Conservation (phyloP, 2,329 filamentous ascomycete species). For the Drechslera avenae region DNA sequence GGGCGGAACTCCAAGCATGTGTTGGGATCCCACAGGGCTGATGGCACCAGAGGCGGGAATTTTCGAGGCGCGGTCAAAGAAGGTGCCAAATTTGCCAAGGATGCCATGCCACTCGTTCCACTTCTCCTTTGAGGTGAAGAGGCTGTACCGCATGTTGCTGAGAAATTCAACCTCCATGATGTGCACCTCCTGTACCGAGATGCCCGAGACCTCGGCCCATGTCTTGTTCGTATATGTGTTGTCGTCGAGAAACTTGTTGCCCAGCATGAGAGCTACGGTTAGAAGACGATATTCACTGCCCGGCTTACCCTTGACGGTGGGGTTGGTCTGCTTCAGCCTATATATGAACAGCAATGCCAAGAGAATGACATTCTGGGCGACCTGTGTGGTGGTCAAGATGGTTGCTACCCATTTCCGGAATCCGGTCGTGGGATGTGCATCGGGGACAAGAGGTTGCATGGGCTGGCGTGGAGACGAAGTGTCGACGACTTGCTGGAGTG, state of each 20-base stretch:
- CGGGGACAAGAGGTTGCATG: slow-evolving; percentile 64
- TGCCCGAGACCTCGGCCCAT: slow-evolving; percentile 96
- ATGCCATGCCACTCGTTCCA: slow-evolving; percentile 89
- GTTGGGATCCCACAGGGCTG: slow-evolving; percentile 40
- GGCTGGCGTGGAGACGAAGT: slow-evolving; percentile 51
- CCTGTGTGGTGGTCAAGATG: slow-evolving; percentile 90
- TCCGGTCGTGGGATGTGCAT: slow-evolving; percentile 76
- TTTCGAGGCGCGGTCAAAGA: slow-evolving; percentile 72
- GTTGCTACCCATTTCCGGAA: slow-evolving; percentile 95
- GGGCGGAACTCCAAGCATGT: slow-evolving; percentile 48
- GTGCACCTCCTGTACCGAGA: slow-evolving; percentile 92
- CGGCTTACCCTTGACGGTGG: slow-evolving; percentile 83
- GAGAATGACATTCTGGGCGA: slow-evolving; percentile 92
- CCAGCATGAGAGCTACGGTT: slow-evolving; percentile 95
- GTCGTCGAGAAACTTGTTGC: slow-evolving; percentile 98
- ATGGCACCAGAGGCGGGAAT: slow-evolving; percentile 49
- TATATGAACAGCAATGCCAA: slow-evolving; percentile 92
- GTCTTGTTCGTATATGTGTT: slow-evolving; percentile 99
- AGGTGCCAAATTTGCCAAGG: slow-evolving; percentile 80
- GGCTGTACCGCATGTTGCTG: slow-evolving; percentile 95
- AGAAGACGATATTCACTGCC: slow-evolving; percentile 93
- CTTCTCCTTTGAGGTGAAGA: slow-evolving; percentile 82
- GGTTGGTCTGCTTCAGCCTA: slow-evolving; percentile 86
- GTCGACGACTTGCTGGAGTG: slow-evolving; percentile 74
- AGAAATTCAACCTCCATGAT: slow-evolving; percentile 99